Base-by-base conservation (phyloP, 225 moss, liverwort and hornwort species). In the Anthoceros angustus region DNA sequence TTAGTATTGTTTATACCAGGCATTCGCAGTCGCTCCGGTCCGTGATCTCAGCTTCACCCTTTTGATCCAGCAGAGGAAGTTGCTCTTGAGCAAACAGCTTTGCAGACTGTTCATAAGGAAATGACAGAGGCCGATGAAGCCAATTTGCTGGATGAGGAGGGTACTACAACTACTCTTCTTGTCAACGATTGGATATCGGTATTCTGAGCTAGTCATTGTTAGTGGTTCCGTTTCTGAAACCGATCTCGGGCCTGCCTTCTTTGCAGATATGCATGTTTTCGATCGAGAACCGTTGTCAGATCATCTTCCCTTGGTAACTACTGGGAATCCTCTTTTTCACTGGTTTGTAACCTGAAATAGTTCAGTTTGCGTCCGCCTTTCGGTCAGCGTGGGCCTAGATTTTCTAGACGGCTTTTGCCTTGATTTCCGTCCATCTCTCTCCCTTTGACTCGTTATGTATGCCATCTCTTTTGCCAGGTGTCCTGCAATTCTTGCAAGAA, bases 51-150 rank as follows among this genome's bases (percentile, higher is more conserved):
- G 14, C 14, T 11, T 41, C 25, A 20, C n/a, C 70, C 62, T 72
- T 26, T 66, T 55, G 10, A 20, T 55, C 55, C 12, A 72, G 64
- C 80, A 98, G 98, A 98, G 70, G 92, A 98, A 72, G 79, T 87
- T 72, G 89, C 92, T 41, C 87, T 84, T 70, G 81, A 84, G 68
- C 84, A 77, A 70, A 82, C 86, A 68, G 92, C 87, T 65, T 80
- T 98, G 66, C 75, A 83, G 78, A 83, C 86, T 73, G 89, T 92
- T 62, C 92, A 92, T 70, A 78, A 83, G 74, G 98, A 98, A 83
- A 89, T 98, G 89, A 92, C 82, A 43, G 98, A 98, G 65, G 98
- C 98, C 12, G 98, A 98, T 74, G 98, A 98, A 83, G 76, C 84
- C 14, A 98, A 92, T 76, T 84, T 87, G 67, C 83, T 98, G n/a